phyloP scores from a whole-genome alignment of 768 basidiomycete genomes.

The Hirschioporus abietinus region DNA sequence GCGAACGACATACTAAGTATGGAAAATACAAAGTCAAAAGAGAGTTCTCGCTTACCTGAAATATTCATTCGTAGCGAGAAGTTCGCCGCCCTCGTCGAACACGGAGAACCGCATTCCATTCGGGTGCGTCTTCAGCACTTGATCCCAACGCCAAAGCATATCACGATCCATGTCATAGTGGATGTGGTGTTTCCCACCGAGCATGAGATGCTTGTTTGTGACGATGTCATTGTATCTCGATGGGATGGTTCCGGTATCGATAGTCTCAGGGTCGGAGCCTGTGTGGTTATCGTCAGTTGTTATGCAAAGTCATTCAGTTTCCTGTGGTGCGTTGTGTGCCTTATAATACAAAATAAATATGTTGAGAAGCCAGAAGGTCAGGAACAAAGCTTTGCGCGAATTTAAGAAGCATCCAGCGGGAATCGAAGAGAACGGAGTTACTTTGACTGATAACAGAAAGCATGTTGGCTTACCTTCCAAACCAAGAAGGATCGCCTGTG shows the following conservation, averaged over 20 bases:
- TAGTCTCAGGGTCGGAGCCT: constrained; percentile 90
- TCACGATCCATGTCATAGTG: constrained; percentile 84
- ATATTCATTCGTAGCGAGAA: constrained; percentile 93
- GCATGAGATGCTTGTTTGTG: constrained; percentile 54
- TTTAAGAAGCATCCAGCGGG: neutral
- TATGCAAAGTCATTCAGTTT: neutral
- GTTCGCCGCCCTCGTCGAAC: constrained; percentile 73
- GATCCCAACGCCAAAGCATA: constrained; percentile 90
- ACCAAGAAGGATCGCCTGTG: constrained; percentile 80
- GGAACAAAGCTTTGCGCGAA: neutral
- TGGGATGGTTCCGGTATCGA: constrained; percentile 81
- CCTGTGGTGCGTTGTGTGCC: neutral
- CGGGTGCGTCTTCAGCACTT: constrained; percentile 82
- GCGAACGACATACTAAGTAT: constrained; percentile 8
- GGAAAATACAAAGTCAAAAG: constrained; percentile 6
- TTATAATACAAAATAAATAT: neutral
- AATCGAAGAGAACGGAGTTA: neutral
- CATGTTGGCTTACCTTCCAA: constrained; percentile 46
- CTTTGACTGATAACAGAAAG: neutral
- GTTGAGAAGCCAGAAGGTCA: neutral
- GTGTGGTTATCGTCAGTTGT: neutral
- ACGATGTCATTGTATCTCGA: constrained; percentile 69
- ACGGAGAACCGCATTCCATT: constrained; percentile 93
- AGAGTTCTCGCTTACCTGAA: constrained; percentile 46
- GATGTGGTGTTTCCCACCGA: constrained; percentile 74